phyloP scores from a whole-genome alignment of 1,284 basidiomycete genomes.

The Salmacisia buchloeana region DNA sequence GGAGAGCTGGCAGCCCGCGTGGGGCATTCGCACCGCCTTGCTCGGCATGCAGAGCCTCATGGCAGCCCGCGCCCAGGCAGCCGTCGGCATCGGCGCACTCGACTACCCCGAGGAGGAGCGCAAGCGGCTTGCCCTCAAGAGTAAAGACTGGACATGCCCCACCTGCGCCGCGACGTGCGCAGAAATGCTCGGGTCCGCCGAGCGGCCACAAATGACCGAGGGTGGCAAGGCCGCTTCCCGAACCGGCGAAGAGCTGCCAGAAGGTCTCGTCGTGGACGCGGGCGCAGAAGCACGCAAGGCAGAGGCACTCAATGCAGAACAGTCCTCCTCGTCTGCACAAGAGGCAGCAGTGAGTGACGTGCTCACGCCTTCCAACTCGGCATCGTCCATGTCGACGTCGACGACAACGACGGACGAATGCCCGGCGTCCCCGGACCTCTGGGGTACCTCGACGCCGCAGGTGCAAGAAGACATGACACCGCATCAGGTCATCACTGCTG shows the following conservation, averaged over 20 bases:
- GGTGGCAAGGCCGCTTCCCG: too few relatives aligned
- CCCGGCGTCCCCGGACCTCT: not conserved
- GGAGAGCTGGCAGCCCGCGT: slow-evolving; percentile 95
- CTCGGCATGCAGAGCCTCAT: slow-evolving; percentile 50
- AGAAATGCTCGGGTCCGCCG: not conserved
- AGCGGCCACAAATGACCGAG: not conserved
- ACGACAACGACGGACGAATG: not conserved
- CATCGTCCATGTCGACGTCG: not conserved
- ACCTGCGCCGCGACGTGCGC: not conserved
- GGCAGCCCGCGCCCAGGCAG: slow-evolving; percentile 58
- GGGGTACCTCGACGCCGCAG: not conserved
- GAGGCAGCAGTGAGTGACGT: not conserved
- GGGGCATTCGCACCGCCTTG: slow-evolving; percentile 86
- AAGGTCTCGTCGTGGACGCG: not conserved
- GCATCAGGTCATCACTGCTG: not conserved
- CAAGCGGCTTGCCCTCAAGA: slow-evolving; percentile 56
- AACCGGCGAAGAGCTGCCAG: not conserved
- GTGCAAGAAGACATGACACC: not conserved
- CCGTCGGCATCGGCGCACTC: slow-evolving; percentile 82
- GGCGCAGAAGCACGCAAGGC: not conserved
- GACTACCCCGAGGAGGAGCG: slow-evolving; percentile 83
- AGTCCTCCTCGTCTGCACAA: not conserved
- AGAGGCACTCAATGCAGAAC: not conserved
- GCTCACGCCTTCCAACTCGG: not conserved
- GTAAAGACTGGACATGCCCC: not conserved